Base-by-base conservation (phyloP, 2,329 filamentous ascomycete species). In the Ceratocystis lukuohia region DNA sequence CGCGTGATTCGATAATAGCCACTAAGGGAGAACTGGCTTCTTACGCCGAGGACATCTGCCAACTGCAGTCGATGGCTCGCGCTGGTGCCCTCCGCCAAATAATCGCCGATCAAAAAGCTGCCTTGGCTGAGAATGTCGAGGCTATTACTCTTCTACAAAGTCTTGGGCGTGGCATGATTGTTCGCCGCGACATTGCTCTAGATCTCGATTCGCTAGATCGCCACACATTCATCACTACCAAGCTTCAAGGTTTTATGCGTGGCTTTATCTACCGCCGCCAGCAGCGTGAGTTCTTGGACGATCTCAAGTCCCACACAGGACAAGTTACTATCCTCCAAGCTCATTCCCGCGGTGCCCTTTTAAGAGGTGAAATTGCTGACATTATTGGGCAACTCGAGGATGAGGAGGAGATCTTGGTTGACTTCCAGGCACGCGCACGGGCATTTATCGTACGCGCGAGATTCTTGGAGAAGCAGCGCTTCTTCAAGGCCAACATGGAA, bases 401-500 rank as follows among this genome's bases (percentile, higher is more conserved):
- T 65, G 85, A 95, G 69, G 92, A 97, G 72, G 87, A 88, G n/a
- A 79, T 80, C 0, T 82, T 96, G 68, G 77, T 84, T 7, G 88
- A 86, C 37, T 76, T 96, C 28, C 92, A 97, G 74, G 81, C 91
- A 4, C 80, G 84, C 5, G 84, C 88, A 6, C 85, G 87, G 71
- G 93, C 85, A 2, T 86, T 84, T 71, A 75, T 95, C 2, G 83
- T 97, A 41, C 84, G 93, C 44, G 81, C 79, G 15, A 81, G 80
- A 20, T 97, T 96, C 71, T 84, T 83, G 64, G 90, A 95, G 75
- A 96, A 96, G 80, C 86, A 88, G 73, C 86, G 85, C 25, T 93
- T 88, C 77, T 99, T 92, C 79, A 87, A 88, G 71, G 88, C 96
- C 76, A 99, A 99, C 73, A 99, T 99, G 94, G 86, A 96, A 72